Evolutionary conservation across 2,329 filamentous ascomycete genomes (phyloP).

Genomic region (Pseudodiploospora longispora): DNA sequence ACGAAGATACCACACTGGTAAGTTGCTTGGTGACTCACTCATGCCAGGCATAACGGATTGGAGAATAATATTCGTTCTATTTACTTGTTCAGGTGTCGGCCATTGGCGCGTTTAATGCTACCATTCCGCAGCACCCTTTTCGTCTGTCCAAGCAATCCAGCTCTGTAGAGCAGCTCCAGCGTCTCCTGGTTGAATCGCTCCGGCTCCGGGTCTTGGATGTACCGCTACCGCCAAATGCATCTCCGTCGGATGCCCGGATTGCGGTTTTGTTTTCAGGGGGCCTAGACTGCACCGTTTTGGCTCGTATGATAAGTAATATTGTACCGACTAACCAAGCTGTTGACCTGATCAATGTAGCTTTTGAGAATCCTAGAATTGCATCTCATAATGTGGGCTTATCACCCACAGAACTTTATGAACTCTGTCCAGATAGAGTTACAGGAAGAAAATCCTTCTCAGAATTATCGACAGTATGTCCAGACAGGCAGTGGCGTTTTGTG

Average conservation of each 20-base stretch:
- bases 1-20: constrained; percentile 34
- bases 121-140: constrained; percentile 27
- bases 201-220: constrained; percentile 57
- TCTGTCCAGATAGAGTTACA: constrained; percentile 84
- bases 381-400: constrained; percentile 37
- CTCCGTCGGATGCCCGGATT: constrained; percentile 41
- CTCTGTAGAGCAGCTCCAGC: constrained; percentile 45
- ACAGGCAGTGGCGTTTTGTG: constrained; percentile 74
- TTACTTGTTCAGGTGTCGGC: constrained; percentile 43
- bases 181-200: constrained; percentile 53
- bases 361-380: constrained; percentile 79
- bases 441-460: constrained; percentile 75
- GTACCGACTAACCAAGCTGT: constrained; percentile 61
- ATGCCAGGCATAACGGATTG: constrained; percentile 9
- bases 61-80: constrained; percentile 23
- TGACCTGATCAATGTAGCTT: constrained; percentile 91
- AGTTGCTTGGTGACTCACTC: constrained; percentile 20
- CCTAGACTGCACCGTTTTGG: constrained; percentile 83
- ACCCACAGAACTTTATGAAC: constrained; percentile 54
- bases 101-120: constrained; percentile 44
- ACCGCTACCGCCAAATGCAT: constrained; percentile 43
- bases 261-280: constrained; percentile 91
- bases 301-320: constrained; percentile 70
- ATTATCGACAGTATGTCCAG: constrained; percentile 59
- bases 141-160: constrained; percentile 26